phyloP scores from a whole-genome alignment of 495 filamentous ascomycete genomes.

The Penicillium mononematosum region DNA sequence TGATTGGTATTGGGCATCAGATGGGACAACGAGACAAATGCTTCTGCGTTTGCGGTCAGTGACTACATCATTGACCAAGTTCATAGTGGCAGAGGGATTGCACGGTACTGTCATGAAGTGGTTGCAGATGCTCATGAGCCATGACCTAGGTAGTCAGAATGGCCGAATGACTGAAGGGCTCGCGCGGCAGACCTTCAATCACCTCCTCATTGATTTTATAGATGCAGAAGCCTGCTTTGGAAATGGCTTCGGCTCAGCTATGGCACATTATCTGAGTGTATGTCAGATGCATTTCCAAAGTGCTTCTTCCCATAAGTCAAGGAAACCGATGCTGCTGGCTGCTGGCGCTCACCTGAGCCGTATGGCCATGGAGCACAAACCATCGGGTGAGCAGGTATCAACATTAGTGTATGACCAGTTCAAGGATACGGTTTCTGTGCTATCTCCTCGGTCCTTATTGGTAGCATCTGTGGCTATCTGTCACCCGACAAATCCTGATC shows the following conservation, averaged over 20 bases:
- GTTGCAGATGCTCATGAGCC: slow-evolving; percentile 34
- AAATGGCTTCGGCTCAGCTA: slow-evolving; percentile 30
- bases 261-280: slow-evolving; percentile 33
- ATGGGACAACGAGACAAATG: slow-evolving; percentile 24
- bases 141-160: slow-evolving; percentile 30
- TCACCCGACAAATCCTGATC: slow-evolving; percentile 37
- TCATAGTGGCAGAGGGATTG: slow-evolving; percentile 42
- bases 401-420: slow-evolving; percentile 35
- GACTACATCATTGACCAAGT: slow-evolving; percentile 31
- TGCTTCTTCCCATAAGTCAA: slow-evolving; percentile 14
- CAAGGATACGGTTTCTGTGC: slow-evolving; percentile 25
- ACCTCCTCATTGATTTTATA: slow-evolving; percentile 33
- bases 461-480: slow-evolving; percentile 31
- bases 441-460: slow-evolving; percentile 25
- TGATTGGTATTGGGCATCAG: slow-evolving; percentile 45
- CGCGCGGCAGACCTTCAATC: slow-evolving; percentile 25
- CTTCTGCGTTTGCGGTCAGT: slow-evolving; percentile 29
- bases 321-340: slow-evolving; percentile 25
- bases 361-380: slow-evolving; percentile 22
- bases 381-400: slow-evolving; percentile 21
- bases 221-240: slow-evolving; percentile 39
- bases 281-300: slow-evolving; percentile 22
- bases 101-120: slow-evolving; percentile 35
- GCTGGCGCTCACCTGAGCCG: slow-evolving; percentile 29
- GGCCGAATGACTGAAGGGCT: slow-evolving; percentile 24